These are phyloP conservation scores for Pseudogymnoascus sp. DNA, from an alignment of 2,329 filamentous ascomycete species.

Conservation along the genomic window DNA sequence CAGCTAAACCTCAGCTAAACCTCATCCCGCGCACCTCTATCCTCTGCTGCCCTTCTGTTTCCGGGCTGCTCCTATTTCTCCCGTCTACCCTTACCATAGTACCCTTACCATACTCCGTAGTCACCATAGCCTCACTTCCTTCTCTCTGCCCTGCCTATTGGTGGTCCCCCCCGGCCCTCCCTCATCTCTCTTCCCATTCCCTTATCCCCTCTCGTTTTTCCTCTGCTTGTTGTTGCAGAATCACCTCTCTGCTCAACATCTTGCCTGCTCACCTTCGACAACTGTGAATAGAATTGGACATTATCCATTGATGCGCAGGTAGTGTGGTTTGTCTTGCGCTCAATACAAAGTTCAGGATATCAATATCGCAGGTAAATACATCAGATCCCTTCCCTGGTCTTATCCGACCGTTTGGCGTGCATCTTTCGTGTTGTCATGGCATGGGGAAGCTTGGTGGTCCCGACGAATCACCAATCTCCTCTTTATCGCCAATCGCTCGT, in stretches of 20 bases:
- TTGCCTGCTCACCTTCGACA: not conserved
- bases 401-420: not conserved
- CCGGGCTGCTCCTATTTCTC: conserved; percentile 3
- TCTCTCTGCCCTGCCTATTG: not conserved
- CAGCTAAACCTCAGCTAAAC: conserved; percentile 8
- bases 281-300: not conserved
- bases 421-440: conserved; percentile 9
- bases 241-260: not conserved
- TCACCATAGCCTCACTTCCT: not conserved
- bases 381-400: not conserved
- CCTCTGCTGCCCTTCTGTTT: not conserved
- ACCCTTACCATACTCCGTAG: not conserved
- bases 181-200: not conserved
- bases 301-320: not conserved
- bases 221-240: too few relatives aligned
- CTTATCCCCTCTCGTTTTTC: not conserved
- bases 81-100: not conserved
- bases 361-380: not conserved
- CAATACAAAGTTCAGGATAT: not conserved
- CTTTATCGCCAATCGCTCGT: conserved; percentile 11
- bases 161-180: not conserved
- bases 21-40: conserved; percentile 1
- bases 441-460: conserved; percentile 5
- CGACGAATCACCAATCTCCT: conserved; percentile 9
- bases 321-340: not conserved